Conservation (phyloP, 1,284 basidiomycete genomes). For the Leccinum pallidistipes region DNA sequence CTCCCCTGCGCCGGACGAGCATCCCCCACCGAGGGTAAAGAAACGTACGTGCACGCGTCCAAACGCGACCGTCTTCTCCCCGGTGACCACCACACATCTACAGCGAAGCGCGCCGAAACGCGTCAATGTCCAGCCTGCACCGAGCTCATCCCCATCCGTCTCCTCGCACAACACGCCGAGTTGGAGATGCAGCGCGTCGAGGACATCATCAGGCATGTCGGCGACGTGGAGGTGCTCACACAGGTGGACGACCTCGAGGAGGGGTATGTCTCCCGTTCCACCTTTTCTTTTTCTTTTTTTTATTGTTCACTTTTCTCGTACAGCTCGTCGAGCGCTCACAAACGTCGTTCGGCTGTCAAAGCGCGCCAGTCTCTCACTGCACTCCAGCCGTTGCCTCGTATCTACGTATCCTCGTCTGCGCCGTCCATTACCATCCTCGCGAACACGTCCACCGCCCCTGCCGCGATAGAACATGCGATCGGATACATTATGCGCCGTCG, state of each 20-base stretch:
- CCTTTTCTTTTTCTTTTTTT: background rate
- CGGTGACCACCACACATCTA: conserved; percentile 42
- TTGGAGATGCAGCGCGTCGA: conserved; percentile 68
- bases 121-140: conserved; percentile 70
- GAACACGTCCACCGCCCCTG: conserved; percentile 34
- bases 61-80: conserved; percentile 42
- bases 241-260: conserved; percentile 47
- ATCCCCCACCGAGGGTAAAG: conserved; percentile 17
- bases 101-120: conserved; percentile 72
- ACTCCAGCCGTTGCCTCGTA: conserved; percentile 25
- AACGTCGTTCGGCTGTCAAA: conserved; percentile 63
- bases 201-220: conserved; percentile 60
- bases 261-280: conserved; percentile 34
- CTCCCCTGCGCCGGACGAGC: conserved; percentile 25
- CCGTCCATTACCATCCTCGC: conserved; percentile 3
- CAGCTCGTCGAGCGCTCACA: conserved; percentile 40
- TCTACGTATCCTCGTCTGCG: conserved; percentile 7
- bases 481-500: conserved; percentile 60
- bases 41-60: conserved; percentile 28
- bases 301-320: background rate
- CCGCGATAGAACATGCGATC: conserved; percentile 53
- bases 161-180: conserved; percentile 59
- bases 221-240: conserved; percentile 46
- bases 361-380: conserved; percentile 55
- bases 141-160: conserved; percentile 67